Evolutionary conservation across 78 protist genomes (phyloP).

Genomic region (Polysphondylium violaceum): DNA sequence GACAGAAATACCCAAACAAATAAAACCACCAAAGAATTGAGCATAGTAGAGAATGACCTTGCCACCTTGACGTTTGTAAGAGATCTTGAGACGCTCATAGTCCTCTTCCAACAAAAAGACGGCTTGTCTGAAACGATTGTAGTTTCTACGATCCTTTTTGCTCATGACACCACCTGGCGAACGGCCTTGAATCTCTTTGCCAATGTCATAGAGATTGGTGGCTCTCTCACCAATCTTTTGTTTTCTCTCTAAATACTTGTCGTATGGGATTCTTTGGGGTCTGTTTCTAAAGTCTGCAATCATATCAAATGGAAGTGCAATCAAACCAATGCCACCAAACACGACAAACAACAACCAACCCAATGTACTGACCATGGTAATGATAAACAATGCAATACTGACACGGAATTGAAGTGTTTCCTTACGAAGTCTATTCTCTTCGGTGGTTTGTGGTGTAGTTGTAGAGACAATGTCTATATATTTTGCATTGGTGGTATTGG

Average conservation of each 20-base stretch:
- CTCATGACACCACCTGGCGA: conserved; percentile 59
- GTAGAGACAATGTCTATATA: not conserved
- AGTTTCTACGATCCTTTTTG: conserved; percentile 55
- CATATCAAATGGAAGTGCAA: conserved; percentile 90
- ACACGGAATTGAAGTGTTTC: conserved; percentile 63
- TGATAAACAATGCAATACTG: conserved; percentile 76
- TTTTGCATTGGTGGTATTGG: not conserved
- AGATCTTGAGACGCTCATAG: conserved; percentile 74
- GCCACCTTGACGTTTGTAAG: conserved; percentile 87
- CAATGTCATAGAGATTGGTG: conserved; percentile 37
- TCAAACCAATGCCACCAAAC: conserved; percentile 94
- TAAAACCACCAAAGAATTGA: conserved; percentile 78
- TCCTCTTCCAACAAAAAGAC: conserved; percentile 87
- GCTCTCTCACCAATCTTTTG: conserved; percentile 70
- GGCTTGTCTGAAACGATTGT: conserved; percentile 83
- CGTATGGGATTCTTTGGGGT: conserved; percentile 82
- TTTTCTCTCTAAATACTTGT: conserved; percentile 55
- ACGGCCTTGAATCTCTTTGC: conserved; percentile 59
- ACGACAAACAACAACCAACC: conserved; percentile 90
- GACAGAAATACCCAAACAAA: conserved; percentile 57
- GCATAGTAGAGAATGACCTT: conserved; percentile 40
- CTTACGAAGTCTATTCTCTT: not conserved
- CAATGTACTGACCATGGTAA: conserved; percentile 83
- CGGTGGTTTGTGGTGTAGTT: not conserved
- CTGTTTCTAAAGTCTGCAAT: conserved; percentile 79